Conservation (phyloP, 805 yeast genomes). For the Yarrowia deformans region DNA sequence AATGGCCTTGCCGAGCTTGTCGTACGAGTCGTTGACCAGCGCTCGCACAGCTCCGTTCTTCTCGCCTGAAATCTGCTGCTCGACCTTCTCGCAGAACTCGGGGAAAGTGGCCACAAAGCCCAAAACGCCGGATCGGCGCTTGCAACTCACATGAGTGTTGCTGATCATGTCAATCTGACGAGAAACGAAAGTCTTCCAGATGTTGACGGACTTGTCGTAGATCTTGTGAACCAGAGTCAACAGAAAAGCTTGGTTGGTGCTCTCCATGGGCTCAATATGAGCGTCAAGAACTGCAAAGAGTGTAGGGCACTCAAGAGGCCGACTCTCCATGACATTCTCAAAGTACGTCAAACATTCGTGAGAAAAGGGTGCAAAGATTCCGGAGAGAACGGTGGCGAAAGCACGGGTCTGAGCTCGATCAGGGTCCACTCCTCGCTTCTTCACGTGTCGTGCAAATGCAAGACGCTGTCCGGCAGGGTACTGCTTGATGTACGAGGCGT, state of each 20-base stretch:
- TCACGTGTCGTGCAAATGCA: slow-evolving; percentile 45
- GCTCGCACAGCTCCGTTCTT: slow-evolving; percentile 44
- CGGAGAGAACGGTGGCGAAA: slow-evolving; percentile 56
- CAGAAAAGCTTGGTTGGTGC: slow-evolving; percentile 70
- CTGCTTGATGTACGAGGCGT: slow-evolving; percentile 55
- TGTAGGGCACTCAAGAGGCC: slow-evolving; percentile 55
- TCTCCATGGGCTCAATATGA: slow-evolving; percentile 46
- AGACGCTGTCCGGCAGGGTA: slow-evolving; percentile 42
- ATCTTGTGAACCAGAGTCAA: slow-evolving; percentile 60
- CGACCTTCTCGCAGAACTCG: slow-evolving; percentile 55
- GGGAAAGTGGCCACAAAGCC: slow-evolving; percentile 59
- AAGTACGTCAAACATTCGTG: slow-evolving; percentile 50
- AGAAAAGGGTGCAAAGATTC: slow-evolving; percentile 55
- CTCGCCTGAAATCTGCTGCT: slow-evolving; percentile 41
- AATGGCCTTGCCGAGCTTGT: slow-evolving; percentile 48
- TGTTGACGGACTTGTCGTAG: slow-evolving; percentile 58
- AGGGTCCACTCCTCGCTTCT: slow-evolving; percentile 54
- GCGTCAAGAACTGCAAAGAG: slow-evolving; percentile 56
- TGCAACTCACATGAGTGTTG: slow-evolving; percentile 51
- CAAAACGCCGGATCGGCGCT: slow-evolving; percentile 54
- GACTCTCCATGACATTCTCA: slow-evolving; percentile 50
- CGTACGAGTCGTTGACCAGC: slow-evolving; percentile 48
- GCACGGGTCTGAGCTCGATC: slow-evolving; percentile 59
- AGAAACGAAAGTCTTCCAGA: slow-evolving; percentile 68
- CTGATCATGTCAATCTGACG: slow-evolving; percentile 59